Conservation (phyloP, 73 alveolate species). For the Tetrahymena elliotti region DNA sequence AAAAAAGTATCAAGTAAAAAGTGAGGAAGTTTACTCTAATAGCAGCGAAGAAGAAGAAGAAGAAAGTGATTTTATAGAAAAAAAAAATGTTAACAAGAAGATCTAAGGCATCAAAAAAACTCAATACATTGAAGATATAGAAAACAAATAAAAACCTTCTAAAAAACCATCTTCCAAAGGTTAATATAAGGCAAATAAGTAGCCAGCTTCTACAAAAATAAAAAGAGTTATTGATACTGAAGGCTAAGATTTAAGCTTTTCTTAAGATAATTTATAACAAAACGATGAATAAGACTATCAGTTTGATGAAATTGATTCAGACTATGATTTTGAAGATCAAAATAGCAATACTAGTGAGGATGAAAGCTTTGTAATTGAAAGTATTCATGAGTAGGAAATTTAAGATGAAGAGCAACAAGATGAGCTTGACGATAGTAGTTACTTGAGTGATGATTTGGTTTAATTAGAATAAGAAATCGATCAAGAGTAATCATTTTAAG, state of each 20-base stretch:
- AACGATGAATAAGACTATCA: too few species aligned
- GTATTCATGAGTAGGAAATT: not conserved
- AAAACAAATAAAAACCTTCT: not conserved
- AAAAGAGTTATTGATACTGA: too few species aligned
- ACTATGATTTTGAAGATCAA: not conserved
- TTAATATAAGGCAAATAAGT: not conserved
- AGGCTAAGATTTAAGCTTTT: too few species aligned
- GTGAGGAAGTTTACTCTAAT: not conserved
- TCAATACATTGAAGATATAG: not conserved
- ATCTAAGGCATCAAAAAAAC: not conserved
- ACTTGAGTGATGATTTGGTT: not conserved
- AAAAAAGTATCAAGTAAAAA: too few species aligned
- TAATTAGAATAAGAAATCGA: not conserved
- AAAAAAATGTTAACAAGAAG: not conserved
- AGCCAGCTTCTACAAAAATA: not conserved
- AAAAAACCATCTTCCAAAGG: not conserved
- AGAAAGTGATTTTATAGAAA: not conserved
- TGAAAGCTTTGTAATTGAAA: not conserved
- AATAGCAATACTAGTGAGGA: not conserved
- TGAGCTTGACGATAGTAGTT: not conserved
- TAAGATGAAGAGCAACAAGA: not conserved
- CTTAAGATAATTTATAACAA: not conserved
- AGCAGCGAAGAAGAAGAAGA: too few species aligned
- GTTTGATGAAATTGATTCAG: not conserved
- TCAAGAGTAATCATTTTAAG: not conserved